phyloP scores from a whole-genome alignment of 306 rosid species.

The Cicer cuneatum region DNA sequence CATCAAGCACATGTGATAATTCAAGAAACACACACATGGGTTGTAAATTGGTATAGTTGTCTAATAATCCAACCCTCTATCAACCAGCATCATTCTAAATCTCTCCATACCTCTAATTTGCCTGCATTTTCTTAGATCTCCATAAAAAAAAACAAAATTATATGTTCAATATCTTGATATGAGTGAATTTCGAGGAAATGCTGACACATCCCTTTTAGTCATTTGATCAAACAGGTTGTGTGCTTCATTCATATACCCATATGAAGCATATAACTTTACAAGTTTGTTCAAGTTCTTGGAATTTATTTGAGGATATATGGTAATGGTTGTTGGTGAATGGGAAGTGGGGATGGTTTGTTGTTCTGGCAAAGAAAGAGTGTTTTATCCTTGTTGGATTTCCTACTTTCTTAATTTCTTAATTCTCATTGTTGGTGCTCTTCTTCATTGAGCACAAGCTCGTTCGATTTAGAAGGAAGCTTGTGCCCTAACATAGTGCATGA shows the following conservation, averaged over 20 bases:
- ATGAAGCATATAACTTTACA: constrained; percentile 62
- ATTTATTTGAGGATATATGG: constrained; percentile 56
- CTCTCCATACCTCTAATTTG: constrained; percentile 65
- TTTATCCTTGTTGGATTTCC: constrained; percentile 38
- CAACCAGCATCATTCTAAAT: constrained; percentile 68
- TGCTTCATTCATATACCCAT: too few species aligned
- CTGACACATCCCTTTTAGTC: constrained; percentile 51
- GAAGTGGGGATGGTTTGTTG: constrained; percentile 71
- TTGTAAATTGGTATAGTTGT: background rate
- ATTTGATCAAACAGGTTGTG: constrained; percentile 85
- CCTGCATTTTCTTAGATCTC: constrained; percentile 67
- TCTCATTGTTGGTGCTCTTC: constrained; percentile 41
- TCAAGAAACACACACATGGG: background rate
- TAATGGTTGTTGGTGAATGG: constrained; percentile 60
- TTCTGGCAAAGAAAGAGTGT: constrained; percentile 54
- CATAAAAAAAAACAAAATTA: constrained; percentile 73
- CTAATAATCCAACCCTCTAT: constrained; percentile 72
- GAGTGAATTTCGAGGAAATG: constrained; percentile 84
- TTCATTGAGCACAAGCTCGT: constrained; percentile 45
- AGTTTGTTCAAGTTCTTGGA: constrained; percentile 76
- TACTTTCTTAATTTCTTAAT: constrained; percentile 39
- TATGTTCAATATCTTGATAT: constrained; percentile 73
- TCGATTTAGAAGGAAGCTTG: constrained; percentile 25
- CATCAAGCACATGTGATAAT: too few species aligned
- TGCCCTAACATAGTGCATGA: too few species aligned